Conservation (phyloP, 805 yeast genomes). For the Nakazawaea molendinolei region DNA sequence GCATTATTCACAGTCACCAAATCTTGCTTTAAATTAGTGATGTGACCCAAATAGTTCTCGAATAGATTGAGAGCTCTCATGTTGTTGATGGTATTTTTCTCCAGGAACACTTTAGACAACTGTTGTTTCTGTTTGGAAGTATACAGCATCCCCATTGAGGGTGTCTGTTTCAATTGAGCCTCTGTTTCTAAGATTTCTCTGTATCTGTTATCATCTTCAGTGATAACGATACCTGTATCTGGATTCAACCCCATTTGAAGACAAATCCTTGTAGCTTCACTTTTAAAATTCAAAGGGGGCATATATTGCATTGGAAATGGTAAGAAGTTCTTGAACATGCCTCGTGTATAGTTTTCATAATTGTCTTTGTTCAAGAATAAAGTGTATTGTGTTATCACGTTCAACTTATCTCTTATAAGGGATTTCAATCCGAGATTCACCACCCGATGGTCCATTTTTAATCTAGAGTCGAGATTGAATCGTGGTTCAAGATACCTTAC, state of each 20-base stretch:
- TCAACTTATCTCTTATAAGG: conserved; percentile 33
- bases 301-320: conserved; percentile 75
- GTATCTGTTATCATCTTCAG: conserved; percentile 21
- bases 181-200: conserved; percentile 20
- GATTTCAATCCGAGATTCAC: conserved; percentile 38
- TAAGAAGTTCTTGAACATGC: conserved; percentile 41
- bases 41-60: conserved; percentile 9
- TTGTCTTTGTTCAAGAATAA: conserved; percentile 49
- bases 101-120: conserved; percentile 18
- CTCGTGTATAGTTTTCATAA: conserved; percentile 55
- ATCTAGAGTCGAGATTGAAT: conserved; percentile 11
- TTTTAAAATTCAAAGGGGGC: conserved; percentile 45
- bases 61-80: conserved; percentile 21
- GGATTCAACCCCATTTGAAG: conserved; percentile 25
- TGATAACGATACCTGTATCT: conserved; percentile 23
- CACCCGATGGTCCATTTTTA: conserved; percentile 24
- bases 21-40: conserved; percentile 5
- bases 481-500: conserved; percentile 21
- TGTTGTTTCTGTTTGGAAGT: conserved; percentile 18
- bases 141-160: conserved; percentile 23
- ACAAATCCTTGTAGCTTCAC: conserved; percentile 25
- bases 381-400: conserved; percentile 47
- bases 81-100: conserved; percentile 23
- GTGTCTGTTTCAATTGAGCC: conserved; percentile 19
- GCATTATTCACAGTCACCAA: conserved; percentile 2